phyloP scores from a whole-genome alignment of 2,329 filamentous ascomycete species.

The Zasmidium cellare region DNA sequence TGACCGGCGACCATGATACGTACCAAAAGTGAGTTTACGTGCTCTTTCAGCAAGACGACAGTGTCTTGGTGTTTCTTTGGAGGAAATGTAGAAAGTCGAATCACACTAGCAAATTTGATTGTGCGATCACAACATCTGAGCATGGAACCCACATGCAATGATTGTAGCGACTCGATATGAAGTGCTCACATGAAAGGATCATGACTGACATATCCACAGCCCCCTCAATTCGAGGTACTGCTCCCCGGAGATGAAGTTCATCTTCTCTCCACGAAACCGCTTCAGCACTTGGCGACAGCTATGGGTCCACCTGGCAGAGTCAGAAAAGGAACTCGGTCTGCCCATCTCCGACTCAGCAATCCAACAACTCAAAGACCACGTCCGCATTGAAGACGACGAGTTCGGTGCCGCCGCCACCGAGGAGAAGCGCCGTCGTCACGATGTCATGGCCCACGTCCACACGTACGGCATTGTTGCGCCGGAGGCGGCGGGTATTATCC shows the following conservation, averaged over 20 bases:
- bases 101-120: slow-evolving; percentile 3
- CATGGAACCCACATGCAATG: too few species aligned
- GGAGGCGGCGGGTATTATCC: slow-evolving; percentile 79
- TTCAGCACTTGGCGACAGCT: slow-evolving; percentile 80
- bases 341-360: slow-evolving; percentile 67
- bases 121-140: background rate
- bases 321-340: slow-evolving; percentile 77
- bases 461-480: slow-evolving; percentile 72
- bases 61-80: background rate
- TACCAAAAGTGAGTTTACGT: slow-evolving; percentile 9
- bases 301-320: slow-evolving; percentile 82
- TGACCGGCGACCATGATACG: slow-evolving; percentile 10
- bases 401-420: slow-evolving; percentile 50
- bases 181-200: background rate
- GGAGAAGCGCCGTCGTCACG: slow-evolving; percentile 47
- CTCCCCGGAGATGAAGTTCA: slow-evolving; percentile 70
- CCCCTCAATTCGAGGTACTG: slow-evolving; percentile 72
- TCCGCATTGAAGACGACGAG: slow-evolving; percentile 49
- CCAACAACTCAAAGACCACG: slow-evolving; percentile 47
- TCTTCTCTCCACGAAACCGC: slow-evolving; percentile 76
- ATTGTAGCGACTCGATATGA: too few species aligned
- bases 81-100: background rate
- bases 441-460: slow-evolving; percentile 58
- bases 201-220: slow-evolving; percentile 51
- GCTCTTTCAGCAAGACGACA: background rate